These are phyloP conservation scores for Hyparrhenia diplandra DNA, from an alignment of 176 grass and related monocot species.

Conservation along the genomic window DNA sequence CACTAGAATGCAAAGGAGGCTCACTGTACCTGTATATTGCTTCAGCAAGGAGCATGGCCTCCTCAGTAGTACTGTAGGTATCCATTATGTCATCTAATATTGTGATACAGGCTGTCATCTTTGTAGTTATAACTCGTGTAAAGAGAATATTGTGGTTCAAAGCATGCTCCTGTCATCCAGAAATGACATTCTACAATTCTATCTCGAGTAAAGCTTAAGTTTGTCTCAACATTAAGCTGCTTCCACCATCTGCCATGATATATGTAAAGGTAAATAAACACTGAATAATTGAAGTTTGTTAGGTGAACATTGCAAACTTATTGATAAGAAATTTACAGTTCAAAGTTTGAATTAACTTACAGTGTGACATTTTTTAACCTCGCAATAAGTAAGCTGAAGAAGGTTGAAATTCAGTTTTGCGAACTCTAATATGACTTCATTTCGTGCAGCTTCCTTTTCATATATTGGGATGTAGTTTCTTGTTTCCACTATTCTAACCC, in stretches of 20 bases:
- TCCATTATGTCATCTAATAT: no score
- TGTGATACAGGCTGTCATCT: no score
- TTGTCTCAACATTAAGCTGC: constrained; percentile 5
- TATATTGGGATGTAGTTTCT: constrained; percentile 38
- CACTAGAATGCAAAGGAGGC: no score
- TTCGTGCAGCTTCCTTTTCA: constrained; percentile 8
- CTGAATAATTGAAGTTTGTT: no score
- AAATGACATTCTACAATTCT: constrained; percentile 39
- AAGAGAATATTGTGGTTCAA: no score
- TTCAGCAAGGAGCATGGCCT: no score
- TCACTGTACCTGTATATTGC: no score
- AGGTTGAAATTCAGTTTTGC: constrained; percentile 50
- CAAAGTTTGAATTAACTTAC: constrained; percentile 7
- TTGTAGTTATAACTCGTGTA: no score
- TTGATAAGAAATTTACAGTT: neutral
- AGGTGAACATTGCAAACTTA: no score
- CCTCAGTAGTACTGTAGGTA: no score
- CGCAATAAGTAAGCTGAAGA: constrained; percentile 43
- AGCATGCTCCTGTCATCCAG: no score
- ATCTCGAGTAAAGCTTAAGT: constrained; percentile 20
- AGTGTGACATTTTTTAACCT: constrained; percentile 22
- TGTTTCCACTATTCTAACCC: constrained; percentile 35
- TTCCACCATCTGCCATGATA: constrained; percentile 25
- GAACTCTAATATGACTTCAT: constrained; percentile 32
- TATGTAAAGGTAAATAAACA: neutral